phyloP scores from a whole-genome alignment of 2,329 filamentous ascomycete species.

The Microascus cirrosus region DNA sequence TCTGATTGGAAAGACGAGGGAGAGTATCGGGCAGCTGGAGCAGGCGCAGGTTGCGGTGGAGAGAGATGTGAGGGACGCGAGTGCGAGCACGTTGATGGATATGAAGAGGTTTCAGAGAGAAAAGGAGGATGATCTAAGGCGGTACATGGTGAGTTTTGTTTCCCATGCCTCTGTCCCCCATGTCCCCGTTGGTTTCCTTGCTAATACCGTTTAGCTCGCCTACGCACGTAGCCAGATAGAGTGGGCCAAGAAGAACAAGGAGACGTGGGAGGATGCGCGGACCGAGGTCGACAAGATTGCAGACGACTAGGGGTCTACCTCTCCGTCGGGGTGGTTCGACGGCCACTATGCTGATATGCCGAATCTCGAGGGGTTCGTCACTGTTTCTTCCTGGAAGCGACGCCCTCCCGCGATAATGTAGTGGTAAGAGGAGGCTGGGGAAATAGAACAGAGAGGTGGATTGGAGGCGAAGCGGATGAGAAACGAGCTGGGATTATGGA shows the following conservation, averaged over 20 bases:
- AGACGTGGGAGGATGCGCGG: conserved; percentile 86
- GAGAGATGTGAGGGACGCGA: conserved; percentile 88
- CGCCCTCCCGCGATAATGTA: background rate
- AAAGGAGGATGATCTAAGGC: conserved; percentile 86
- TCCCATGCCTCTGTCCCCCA: background rate
- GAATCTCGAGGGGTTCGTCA: background rate
- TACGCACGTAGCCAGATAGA: conserved; percentile 90
- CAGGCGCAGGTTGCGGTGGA: conserved; percentile 82
- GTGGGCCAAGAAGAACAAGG: conserved; percentile 82
- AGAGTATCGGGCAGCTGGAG: conserved; percentile 76
- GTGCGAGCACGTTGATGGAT: conserved; percentile 76
- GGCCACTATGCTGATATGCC: background rate
- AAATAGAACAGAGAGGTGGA: background rate
- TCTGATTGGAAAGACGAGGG: conserved; percentile 89
- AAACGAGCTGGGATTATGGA: background rate
- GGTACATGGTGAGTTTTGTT: conserved; percentile 74
- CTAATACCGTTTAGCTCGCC: conserved; percentile 52
- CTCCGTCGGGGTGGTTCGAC: background rate
- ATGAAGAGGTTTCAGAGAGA: conserved; percentile 86
- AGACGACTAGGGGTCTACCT: conserved; percentile 27
- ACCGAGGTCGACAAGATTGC: conserved; percentile 84
- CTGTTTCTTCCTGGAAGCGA: background rate
- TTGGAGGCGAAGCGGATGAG: background rate
- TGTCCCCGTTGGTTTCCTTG: background rate
- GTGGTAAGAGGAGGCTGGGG: background rate